Evolutionary conservation across 257 asterid species (phyloP), one percentile per base, ranked within the genome.

Genomic region (Primulina eburnea): DNA sequence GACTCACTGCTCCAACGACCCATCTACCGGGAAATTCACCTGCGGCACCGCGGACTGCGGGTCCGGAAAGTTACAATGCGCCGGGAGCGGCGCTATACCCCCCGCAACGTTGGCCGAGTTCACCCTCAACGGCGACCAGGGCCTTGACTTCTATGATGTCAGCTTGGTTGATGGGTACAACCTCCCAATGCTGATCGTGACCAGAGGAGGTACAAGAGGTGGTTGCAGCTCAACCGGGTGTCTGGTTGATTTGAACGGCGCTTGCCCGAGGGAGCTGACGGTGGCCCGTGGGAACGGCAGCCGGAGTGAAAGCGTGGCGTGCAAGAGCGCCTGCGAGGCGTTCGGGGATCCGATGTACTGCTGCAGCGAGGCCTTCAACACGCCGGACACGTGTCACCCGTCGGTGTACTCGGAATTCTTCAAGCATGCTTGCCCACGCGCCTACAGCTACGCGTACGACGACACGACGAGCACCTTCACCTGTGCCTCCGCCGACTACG

Each of bases 261-360:
- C 87, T 73, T 93, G 98, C 52, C 98, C 98, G n/a, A 35, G 76
- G 81, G 88, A 59, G 67, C 84, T 90, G 70, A 75, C 80, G 62
- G 97, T 90, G 83, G 82, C 83, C 83, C 84, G 73, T 66, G 88
- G 87, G 72, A 81, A 75, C 16, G 85, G 82, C 20, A 72, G 84
- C 65, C 58, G 73, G 9, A 34, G 29, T 5, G 87, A 83, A 74
- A 65, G 84, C 62, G 89, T 90, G 52, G 98, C 94, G 71, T 90
- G 98, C 76, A 86, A 70, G 92, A 90, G 98, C 86, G 97, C 98
- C 71, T 93, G 98, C 69, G 97, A 88, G 85, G 98, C 98, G 68
- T 90, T 90, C 60, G 93, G 94, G 47, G 90, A 89, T 52, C 98
- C 98, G 37, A 60, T 60, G 66, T 92, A 76, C 53, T 92, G 98